Percentiles rank a stretch among this genome's conserved stretches.
Conservation (phyloP, 176 grass and related monocot genomes). For the Avena insularis region DNA sequence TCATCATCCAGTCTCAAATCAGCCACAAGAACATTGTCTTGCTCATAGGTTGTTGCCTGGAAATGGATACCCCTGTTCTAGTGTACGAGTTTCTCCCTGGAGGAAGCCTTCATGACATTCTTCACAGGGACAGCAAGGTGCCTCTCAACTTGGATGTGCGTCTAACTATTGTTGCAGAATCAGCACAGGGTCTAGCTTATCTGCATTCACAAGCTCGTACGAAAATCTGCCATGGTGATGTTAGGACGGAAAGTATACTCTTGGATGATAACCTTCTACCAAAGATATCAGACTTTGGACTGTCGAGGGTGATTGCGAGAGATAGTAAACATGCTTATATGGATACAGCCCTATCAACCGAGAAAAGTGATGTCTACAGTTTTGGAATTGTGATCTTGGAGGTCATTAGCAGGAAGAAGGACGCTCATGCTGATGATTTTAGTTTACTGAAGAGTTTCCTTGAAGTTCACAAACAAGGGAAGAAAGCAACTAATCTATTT, state of each 20-base stretch:
- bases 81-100: neutral
- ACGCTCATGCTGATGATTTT: neutral
- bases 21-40: neutral
- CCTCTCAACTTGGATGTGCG: constrained; percentile 8
- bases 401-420: neutral
- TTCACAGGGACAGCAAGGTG: neutral
- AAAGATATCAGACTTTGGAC: neutral
- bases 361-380: neutral
- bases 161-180: neutral
- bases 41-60: neutral
- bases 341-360: neutral
- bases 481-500: neutral
- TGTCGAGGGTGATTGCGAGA: neutral
- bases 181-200: neutral
- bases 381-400: neutral
- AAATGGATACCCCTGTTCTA: neutral
- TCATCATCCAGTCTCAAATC: neutral
- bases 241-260: neutral
- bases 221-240: neutral
- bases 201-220: neutral
- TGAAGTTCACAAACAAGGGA: neutral
- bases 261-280: neutral
- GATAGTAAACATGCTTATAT: neutral
- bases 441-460: neutral
- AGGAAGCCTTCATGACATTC: constrained; percentile 9